Conservation (phyloP, 108 stramenopile species). For the Aurantiochytrium sp. region DNA sequence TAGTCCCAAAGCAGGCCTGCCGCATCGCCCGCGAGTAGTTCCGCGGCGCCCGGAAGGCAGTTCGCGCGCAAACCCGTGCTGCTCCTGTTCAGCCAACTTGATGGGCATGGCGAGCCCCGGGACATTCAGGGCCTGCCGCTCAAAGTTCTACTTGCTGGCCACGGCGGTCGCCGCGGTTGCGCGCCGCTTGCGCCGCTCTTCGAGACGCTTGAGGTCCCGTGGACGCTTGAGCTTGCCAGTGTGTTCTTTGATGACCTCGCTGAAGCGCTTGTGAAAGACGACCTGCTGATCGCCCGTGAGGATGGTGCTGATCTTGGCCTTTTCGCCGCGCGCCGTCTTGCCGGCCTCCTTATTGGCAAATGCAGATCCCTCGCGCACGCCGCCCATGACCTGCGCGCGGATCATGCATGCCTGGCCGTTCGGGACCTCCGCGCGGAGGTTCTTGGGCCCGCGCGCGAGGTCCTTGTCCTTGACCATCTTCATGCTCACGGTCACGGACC, state of each 20-base stretch:
- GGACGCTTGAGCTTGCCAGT: not conserved
- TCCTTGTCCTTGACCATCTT: not conserved
- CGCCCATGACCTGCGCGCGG: not conserved
- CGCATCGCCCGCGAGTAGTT: too few relatives aligned
- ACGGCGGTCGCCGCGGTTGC: not conserved
- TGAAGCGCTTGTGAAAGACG: not conserved
- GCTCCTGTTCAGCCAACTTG: too few relatives aligned
- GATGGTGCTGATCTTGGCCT: conserved; percentile 24
- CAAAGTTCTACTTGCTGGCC: too few relatives aligned
- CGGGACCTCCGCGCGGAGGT: not conserved
- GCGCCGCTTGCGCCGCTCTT: not conserved
- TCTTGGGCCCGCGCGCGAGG: not conserved
- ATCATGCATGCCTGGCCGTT: not conserved
- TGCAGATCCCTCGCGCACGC: not conserved
- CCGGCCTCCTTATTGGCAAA: not conserved
- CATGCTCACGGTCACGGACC: not conserved
- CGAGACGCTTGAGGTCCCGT: not conserved
- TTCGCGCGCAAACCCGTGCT: too few relatives aligned
- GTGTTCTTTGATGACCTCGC: not conserved
- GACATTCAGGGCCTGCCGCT: too few relatives aligned
- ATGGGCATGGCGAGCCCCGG: too few relatives aligned
- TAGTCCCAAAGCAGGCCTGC: too few relatives aligned
- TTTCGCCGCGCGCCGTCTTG: not conserved
- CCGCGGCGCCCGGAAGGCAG: too few relatives aligned
- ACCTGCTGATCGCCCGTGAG: not conserved